Base-by-base conservation (phyloP, 768 basidiomycete species). In the Podaxis sp. region DNA sequence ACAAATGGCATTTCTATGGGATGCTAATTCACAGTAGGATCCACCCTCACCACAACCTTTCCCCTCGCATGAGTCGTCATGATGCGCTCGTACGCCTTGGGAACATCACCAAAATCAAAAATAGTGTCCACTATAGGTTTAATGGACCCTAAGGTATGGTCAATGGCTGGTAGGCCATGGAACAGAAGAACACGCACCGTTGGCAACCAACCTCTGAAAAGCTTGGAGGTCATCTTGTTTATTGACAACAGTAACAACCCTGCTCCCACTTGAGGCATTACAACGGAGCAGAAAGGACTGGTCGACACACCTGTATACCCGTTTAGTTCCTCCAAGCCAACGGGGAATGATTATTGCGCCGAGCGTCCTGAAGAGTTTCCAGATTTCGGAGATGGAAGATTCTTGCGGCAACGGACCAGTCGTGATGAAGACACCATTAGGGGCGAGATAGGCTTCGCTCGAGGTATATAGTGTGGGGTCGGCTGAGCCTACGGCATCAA, bases 31-130 rank as follows among this genome's bases (percentile, higher is more conserved):
- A 38, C 66, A 44, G 44, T 55, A 13, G 68, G 64, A 59, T 73
- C 72, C 10, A 87, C 72, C 64, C 79, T 83, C 24, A 91, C 80
- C 2, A 90, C 78, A 2, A 92, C 80, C 70, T 91, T 91, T 0
- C 91, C 91, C 3, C 77, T 82, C 1, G 87, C 84, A 20, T 82
- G 77, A 4, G 76, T 72, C 0, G 82, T 80, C 80, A 86, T 76
- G 7, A 88, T 69, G 56, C 80, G 77, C 12, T 87, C 86, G 68
- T 88, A 93, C 0, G 89, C 91, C 61, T 82, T 74, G 57, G 82
- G 70, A 2, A 73, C 83, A 4, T 89, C 84, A 37, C 83, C 78
- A 55, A 90, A 89, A 2, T 70, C 73, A 61, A 77, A 82, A 0
- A 84, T 81, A 0, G 86, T 87, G 69, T 91, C 89, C 3, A 91